Percentiles rank a stretch among this genome's conserved stretches.
Conservation (phyloP, 2,329 filamentous ascomycete genomes). For the Fusarium oligoseptatum region DNA sequence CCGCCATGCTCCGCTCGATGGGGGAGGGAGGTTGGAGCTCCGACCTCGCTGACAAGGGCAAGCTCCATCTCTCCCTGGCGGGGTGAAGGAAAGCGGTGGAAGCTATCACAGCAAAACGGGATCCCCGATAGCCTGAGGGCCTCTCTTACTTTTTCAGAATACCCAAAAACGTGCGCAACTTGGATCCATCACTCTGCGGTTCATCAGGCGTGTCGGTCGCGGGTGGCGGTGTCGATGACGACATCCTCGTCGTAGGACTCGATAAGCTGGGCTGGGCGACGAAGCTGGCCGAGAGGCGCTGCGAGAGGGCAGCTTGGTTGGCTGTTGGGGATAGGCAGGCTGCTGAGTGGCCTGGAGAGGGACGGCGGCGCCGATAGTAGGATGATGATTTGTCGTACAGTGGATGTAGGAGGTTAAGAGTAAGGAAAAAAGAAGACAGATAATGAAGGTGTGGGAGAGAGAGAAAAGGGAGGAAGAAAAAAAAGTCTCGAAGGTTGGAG, state of each 20-base stretch:
- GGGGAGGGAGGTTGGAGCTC: constrained; percentile 23
- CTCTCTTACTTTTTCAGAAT: constrained; percentile 85
- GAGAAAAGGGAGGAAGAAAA: constrained; percentile 11
- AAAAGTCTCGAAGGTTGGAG: constrained; percentile 37
- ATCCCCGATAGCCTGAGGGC: constrained; percentile 4
- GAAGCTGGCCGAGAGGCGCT: constrained; percentile 3
- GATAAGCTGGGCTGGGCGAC: constrained; percentile 16
- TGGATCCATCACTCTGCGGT: constrained; percentile 81
- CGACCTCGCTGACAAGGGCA: constrained; percentile 31
- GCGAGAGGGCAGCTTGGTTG: neutral
- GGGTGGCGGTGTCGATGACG: constrained; percentile 53
- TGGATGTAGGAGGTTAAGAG: neutral
- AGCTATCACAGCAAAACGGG: constrained; percentile 26
- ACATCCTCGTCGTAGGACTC: constrained; percentile 48
- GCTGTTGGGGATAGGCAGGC: neutral
- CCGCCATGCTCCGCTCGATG: constrained; percentile 26
- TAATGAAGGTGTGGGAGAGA: constrained; percentile 3
- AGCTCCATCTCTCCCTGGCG: constrained; percentile 1
- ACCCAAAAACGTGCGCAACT: constrained; percentile 88
- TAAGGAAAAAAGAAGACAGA: neutral
- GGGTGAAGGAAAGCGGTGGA: constrained; percentile 22
- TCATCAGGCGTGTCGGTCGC: constrained; percentile 57
- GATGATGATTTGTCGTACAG: constrained; percentile 1
- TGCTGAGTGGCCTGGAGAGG: neutral
- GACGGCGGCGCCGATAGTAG: constrained; percentile 2